Evolutionary conservation across 1,284 basidiomycete species (phyloP).

Genomic region (Microbotryum saponariae): DNA sequence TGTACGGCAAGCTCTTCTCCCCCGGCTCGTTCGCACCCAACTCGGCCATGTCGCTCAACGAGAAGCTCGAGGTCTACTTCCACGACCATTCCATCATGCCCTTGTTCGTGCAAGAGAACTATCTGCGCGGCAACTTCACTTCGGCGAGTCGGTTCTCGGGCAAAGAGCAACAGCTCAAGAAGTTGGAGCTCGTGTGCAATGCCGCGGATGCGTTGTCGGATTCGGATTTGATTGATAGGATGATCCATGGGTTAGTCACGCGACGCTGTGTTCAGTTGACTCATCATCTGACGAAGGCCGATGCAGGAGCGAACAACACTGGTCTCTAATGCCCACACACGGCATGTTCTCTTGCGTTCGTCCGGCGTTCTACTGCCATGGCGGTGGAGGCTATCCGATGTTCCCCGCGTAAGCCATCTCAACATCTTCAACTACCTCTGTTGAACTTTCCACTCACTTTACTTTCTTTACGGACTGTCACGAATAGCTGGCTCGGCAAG

Average conservation of each 20-base stretch:
- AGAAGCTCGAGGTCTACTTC: conserved; percentile 95
- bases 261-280: not conserved
- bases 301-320: conserved; percentile 80
- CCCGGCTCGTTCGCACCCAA: conserved; percentile 82
- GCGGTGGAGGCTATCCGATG: conserved; percentile 47
- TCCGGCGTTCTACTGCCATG: conserved; percentile 74
- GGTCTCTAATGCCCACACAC: conserved; percentile 89
- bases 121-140: conserved; percentile 71
- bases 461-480: not conserved
- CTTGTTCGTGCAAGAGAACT: conserved; percentile 91
- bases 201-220: conserved; percentile 90
- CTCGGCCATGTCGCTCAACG: conserved; percentile 68
- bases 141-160: conserved; percentile 43
- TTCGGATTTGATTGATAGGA: conserved; percentile 83
- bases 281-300: not conserved
- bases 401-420: conserved; percentile 66
- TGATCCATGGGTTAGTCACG: conserved; percentile 77
- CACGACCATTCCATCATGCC: conserved; percentile 91
- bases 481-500: conserved; percentile 81
- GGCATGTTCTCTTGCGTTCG: conserved; percentile 81
- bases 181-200: conserved; percentile 57
- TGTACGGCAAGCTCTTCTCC: conserved; percentile 74
- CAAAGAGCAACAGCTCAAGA: conserved; percentile 54
- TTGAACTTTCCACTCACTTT: conserved; percentile 8
- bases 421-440: not conserved